These are phyloP conservation scores for Penicillium thymicola DNA, from an alignment of 2,329 filamentous ascomycete genomes.

Conservation along the genomic window DNA sequence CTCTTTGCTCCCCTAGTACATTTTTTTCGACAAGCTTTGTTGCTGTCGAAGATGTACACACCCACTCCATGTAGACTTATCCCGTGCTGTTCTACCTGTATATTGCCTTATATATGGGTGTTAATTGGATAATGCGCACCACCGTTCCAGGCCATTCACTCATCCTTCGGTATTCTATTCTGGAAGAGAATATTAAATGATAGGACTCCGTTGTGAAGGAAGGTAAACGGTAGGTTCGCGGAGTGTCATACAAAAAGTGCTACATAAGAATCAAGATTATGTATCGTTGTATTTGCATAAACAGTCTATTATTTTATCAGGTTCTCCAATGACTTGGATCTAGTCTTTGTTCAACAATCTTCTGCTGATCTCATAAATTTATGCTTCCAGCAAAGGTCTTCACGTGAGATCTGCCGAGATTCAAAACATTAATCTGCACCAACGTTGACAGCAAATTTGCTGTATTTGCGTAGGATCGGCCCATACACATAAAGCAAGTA, in stretches of 20 bases:
- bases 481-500: conserved; percentile 24
- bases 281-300: background rate
- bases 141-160: background rate
- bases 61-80: too few relatives aligned
- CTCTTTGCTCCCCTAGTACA: too few relatives aligned
- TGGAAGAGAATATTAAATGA: background rate
- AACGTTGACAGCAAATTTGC: background rate
- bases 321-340: background rate
- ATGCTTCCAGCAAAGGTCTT: too few relatives aligned
- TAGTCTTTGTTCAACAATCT: background rate
- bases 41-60: too few relatives aligned
- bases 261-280: too few relatives aligned
- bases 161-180: background rate
- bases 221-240: background rate
- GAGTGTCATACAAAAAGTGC: background rate
- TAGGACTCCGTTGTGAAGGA: background rate
- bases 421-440: background rate
- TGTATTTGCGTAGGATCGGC: conserved; percentile 5
- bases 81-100: background rate
- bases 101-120: background rate
- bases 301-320: background rate
- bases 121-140: background rate
- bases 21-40: too few relatives aligned
- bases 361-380: background rate
- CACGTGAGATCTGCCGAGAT: background rate